A percentile compares a stretch with the other conserved stretches of the same genome.
These are phyloP conservation scores for Gossypium bickii DNA, from an alignment of 345 rosid genomes.

Conservation along the genomic window DNA sequence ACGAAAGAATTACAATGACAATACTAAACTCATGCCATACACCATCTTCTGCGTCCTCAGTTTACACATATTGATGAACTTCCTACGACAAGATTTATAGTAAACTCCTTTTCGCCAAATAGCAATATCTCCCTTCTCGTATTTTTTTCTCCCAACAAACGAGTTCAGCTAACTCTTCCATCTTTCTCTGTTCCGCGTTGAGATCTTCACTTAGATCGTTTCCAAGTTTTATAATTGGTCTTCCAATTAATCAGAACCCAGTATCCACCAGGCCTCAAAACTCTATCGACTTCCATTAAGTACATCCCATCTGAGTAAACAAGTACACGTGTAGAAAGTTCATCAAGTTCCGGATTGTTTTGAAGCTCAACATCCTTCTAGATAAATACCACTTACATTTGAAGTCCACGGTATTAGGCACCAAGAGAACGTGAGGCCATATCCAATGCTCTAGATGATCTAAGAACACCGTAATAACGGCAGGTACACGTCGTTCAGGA, in stretches of 20 bases:
- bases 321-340: conserved; percentile 18
- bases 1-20: conserved; percentile 13
- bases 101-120: conserved; percentile 66
- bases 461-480: conserved; percentile 88
- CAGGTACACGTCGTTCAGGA: conserved; percentile 96
- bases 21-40: conserved; percentile 59
- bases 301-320: conserved; percentile 63
- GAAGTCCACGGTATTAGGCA: conserved; percentile 91
- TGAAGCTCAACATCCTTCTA: neutral
- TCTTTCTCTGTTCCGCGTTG: conserved; percentile 69
- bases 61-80: conserved; percentile 42
- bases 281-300: conserved; percentile 93
- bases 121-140: conserved; percentile 90
- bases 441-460: conserved; percentile 88
- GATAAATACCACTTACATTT: conserved; percentile 26
- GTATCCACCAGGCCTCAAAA: conserved; percentile 94
- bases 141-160: conserved; percentile 99
- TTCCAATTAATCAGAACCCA: conserved; percentile 99
- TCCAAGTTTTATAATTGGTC: conserved; percentile 79
- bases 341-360: conserved; percentile 3
- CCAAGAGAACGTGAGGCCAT: conserved; percentile 97
- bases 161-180: conserved; percentile 72
- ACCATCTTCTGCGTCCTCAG: conserved; percentile 46
- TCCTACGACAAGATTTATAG: conserved; percentile 54
- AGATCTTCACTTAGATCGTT: conserved; percentile 72